Evolutionary conservation across 345 rosid genomes (phyloP).

Genomic region (Aurinia saxatilis): DNA sequence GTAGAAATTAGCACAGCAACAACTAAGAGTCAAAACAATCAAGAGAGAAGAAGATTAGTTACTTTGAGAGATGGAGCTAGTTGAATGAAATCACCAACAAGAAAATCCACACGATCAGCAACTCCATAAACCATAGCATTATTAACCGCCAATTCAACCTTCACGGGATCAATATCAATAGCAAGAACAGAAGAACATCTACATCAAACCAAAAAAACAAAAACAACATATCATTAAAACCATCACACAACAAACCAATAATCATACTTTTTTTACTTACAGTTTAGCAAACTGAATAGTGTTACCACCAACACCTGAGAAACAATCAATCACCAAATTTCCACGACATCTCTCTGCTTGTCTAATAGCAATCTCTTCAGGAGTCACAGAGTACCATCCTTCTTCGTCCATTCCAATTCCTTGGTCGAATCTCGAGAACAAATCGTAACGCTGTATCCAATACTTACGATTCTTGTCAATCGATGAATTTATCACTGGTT

Average conservation of each 20-base stretch:
- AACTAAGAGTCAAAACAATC: neutral
- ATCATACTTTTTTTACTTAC: conserved; percentile 7
- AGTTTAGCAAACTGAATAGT: conserved; percentile 44
- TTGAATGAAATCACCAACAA: conserved; percentile 39
- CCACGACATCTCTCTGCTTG: conserved; percentile 41
- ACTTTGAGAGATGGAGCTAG: conserved; percentile 46
- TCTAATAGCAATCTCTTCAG: conserved; percentile 36
- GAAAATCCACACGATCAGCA: conserved; percentile 33
- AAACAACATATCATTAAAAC: neutral
- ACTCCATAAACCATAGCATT: conserved; percentile 49
- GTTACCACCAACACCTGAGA: conserved; percentile 49
- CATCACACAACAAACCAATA: neutral
- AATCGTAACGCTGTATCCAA: conserved; percentile 40
- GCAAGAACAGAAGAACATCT: conserved; percentile 43
- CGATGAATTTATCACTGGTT: neutral
- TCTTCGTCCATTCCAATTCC: conserved; percentile 46
- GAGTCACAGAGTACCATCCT: conserved; percentile 48
- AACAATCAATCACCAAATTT: conserved; percentile 37
- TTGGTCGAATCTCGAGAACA: conserved; percentile 38
- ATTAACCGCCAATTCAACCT: conserved; percentile 30
- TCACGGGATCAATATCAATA: conserved; percentile 45
- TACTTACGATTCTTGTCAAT: conserved; percentile 15
- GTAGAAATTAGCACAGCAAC: neutral
- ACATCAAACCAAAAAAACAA: neutral
- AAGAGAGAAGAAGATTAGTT: neutral